These are phyloP conservation scores for Saturnispora ahearnii DNA, from an alignment of 805 yeast species.

Conservation along the genomic window DNA sequence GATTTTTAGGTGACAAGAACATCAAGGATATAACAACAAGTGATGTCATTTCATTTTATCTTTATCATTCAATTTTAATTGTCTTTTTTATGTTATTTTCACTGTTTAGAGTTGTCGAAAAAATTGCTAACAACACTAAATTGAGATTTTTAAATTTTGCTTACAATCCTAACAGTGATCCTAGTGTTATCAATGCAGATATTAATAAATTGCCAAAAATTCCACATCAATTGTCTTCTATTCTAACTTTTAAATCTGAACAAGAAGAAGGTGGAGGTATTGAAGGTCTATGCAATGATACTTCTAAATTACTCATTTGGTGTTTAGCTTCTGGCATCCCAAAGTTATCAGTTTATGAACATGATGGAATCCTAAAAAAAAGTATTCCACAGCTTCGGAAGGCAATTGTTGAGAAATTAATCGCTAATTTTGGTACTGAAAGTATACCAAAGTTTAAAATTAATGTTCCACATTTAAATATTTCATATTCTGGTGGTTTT, in stretches of 20 bases:
- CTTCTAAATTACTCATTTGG: conserved; percentile 80
- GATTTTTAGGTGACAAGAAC: conserved; percentile 7
- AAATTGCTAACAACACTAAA: conserved; percentile 39
- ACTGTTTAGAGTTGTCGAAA: conserved; percentile 43
- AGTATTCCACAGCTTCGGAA: conserved; percentile 47
- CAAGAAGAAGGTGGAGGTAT: conserved; percentile 86
- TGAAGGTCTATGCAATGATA: conserved; percentile 68
- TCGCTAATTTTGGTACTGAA: conserved; percentile 64
- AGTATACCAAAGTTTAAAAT: conserved; percentile 55
- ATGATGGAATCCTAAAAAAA: conserved; percentile 56
- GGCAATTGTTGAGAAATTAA: conserved; percentile 49
- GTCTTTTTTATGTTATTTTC: conserved; percentile 49
- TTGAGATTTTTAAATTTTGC: conserved; percentile 53
- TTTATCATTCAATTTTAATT: conserved; percentile 43
- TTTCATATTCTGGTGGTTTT: conserved; percentile 34
- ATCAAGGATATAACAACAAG: background rate
- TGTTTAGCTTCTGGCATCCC: conserved; percentile 80
- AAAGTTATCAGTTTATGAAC: conserved; percentile 66
- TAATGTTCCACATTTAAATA: conserved; percentile 59
- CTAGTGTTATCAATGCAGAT: conserved; percentile 80
- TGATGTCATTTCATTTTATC: conserved; percentile 20
- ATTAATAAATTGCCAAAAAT: conserved; percentile 62
- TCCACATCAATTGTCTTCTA: conserved; percentile 68
- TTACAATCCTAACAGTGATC: conserved; percentile 66
- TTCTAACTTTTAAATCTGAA: conserved; percentile 63